Evolutionary conservation across 2,329 filamentous ascomycete genomes (phyloP), one percentile per base, ranked within the genome.

Genomic region (Talaromyces sp.): DNA sequence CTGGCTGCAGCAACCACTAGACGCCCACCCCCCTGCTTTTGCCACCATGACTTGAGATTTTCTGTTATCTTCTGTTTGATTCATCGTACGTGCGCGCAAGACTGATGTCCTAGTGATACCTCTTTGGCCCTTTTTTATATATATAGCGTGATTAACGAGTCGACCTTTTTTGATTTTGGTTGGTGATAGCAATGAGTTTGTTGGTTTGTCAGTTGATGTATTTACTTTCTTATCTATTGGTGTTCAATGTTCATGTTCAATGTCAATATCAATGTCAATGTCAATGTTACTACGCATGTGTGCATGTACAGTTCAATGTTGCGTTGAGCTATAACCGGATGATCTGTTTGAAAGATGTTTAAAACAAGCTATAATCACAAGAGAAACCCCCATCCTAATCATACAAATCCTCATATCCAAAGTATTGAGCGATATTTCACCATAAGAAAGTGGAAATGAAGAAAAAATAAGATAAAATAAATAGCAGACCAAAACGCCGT

Each of bases 1-100:
- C 22, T 72, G 70, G 70, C 64, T 72, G 30, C 66, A 70, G 49
- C 39, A 60, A 17, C 70, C 71, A 5, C 64, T 72, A 7, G 68
- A 72, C 47, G 52, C 68, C 3, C 63, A 64, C 17, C 68, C 70
- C 22, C 71, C 71, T 13, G 65, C 70, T 4, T 73, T 71, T 64
- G 67, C 69, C 27, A 62, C 56, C 15, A 54, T 56, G 42, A 25
- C 8, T 13, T 59, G 47, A 55, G 11, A 47, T 22, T 47, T 47
- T 44, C 22, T 44, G n/a, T 44, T 19, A 19, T 44, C 7, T 1
- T 44, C 9, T 19, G 22, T n/a, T 19, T 44, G 17, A 19, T 44
- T 44, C 5, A 19, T 44, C n/a, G 39, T n/a, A 22, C 8, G n/a
- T 19, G 39, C n/a, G 39, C 39, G 39, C 39, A 44, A 19, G 39